Conservation (phyloP, 192 early-diverging fungal species). For the Coemansia sp. region DNA sequence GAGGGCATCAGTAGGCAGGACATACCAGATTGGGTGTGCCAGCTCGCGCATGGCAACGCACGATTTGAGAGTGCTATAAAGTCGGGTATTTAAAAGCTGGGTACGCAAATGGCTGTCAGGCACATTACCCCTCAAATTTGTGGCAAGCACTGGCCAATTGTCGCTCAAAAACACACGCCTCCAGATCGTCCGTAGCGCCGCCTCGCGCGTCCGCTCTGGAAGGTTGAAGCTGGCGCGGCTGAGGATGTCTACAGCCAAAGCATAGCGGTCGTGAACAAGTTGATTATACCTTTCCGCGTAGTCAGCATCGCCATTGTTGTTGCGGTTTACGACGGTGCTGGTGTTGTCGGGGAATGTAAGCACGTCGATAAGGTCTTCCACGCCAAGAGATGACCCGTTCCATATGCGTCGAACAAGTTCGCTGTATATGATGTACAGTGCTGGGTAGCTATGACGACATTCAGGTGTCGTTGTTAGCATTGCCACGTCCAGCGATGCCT, state of each 20-base stretch:
- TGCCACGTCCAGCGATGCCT: constrained; percentile 31
- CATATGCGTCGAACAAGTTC: constrained; percentile 29
- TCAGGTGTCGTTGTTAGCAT: constrained; percentile 40
- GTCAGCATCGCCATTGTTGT: background rate
- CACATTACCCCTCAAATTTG: constrained; percentile 11
- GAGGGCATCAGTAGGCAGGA: constrained; percentile 20
- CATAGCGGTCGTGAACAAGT: constrained; percentile 23
- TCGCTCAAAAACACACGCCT: constrained; percentile 47
- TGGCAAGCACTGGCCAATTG: constrained; percentile 30
- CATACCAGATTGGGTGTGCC: constrained; percentile 33
- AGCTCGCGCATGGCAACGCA: constrained; percentile 33
- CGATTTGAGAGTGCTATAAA: constrained; percentile 30
- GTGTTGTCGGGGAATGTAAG: constrained; percentile 37
- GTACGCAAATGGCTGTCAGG: constrained; percentile 32
- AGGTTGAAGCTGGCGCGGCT: constrained; percentile 32
- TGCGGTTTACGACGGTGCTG: background rate
- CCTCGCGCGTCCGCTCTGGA: constrained; percentile 25
- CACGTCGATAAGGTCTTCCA: constrained; percentile 36
- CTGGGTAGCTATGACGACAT: constrained; percentile 32
- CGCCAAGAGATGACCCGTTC: constrained; percentile 18
- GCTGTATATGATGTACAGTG: constrained; percentile 36
- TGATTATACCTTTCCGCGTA: constrained; percentile 2
- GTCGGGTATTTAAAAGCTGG: constrained; percentile 23
- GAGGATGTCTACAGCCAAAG: constrained; percentile 43
- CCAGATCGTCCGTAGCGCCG: constrained; percentile 40